Evolutionary conservation across 192 early-diverging fungal species (phyloP).

Genomic region (Coemansia sp.): DNA sequence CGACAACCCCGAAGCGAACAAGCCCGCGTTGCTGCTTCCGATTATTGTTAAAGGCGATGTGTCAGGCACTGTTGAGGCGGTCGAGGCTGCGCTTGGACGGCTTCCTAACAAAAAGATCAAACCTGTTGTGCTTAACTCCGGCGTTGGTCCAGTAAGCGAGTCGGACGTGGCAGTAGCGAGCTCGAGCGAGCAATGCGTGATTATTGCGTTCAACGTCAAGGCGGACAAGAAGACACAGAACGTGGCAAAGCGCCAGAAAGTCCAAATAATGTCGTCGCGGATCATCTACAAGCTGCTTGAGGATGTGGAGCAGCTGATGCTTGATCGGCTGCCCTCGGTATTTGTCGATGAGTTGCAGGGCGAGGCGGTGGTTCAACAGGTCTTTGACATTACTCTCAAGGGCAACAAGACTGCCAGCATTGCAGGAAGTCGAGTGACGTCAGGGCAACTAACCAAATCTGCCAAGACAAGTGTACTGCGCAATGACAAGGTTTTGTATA

Average conservation of each 20-base stretch:
- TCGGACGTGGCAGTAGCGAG: slow-evolving; percentile 80
- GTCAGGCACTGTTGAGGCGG: slow-evolving; percentile 88
- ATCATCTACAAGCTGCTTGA: slow-evolving; percentile 96
- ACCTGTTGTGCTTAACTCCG: slow-evolving; percentile 69
- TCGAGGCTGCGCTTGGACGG: slow-evolving; percentile 71
- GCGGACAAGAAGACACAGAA: slow-evolving; percentile 69
- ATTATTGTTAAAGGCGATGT: slow-evolving; percentile 75
- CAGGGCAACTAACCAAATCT: slow-evolving; percentile 67
- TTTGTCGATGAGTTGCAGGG: slow-evolving; percentile 75
- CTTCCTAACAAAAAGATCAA: slow-evolving; percentile 77
- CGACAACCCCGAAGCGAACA: background rate
- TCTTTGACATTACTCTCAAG: slow-evolving; percentile 84
- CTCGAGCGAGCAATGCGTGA: slow-evolving; percentile 56
- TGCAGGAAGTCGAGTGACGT: slow-evolving; percentile 82
- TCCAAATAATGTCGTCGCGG: slow-evolving; percentile 69
- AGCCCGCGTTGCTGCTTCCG: slow-evolving; percentile 17
- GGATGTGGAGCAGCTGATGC: slow-evolving; percentile 76
- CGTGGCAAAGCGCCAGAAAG: slow-evolving; percentile 61
- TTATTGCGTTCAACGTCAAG: slow-evolving; percentile 90
- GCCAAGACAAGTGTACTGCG: slow-evolving; percentile 68
- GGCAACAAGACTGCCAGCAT: slow-evolving; percentile 63
- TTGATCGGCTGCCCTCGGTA: slow-evolving; percentile 75
- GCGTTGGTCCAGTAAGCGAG: slow-evolving; percentile 85
- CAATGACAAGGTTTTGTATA: slow-evolving; percentile 63
- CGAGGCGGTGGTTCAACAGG: slow-evolving; percentile 81